Base-by-base conservation (phyloP, 2,329 filamentous ascomycete genomes). In the Rhynchosporium graminicola region DNA sequence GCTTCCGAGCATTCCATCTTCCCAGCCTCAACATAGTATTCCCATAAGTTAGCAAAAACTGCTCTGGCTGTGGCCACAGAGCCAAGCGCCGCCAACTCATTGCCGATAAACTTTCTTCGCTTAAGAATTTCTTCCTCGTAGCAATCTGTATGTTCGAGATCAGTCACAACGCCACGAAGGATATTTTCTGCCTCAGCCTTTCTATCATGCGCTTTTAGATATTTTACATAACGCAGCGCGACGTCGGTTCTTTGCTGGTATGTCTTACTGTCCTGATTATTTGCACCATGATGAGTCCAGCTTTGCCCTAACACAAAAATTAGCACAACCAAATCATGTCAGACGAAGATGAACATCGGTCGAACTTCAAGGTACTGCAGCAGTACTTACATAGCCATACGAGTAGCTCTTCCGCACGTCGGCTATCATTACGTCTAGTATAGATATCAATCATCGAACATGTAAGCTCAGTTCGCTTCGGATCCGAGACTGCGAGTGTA, bases 381-480 rank as follows among this genome's bases (percentile, higher is more conserved):
- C 12, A 15, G 12, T 43, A 43, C 42, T 43, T 43, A 43, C 42
- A 43, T 10, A 68, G 43, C 29, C 40, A 52, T 12, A 68, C 50
- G 43, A 67, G 55, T 28, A 65, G 26, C 51, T 69, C 67, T 51
- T 69, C 67, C 1, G 62, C 45, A 13, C 58, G 60, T n/a, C 33
- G 26, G 28, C 20, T 46, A 15, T 68, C 63, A 33, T 68, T 68
- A 20, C 62, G 61, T 31, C 64, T 62, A 12, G 64, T 63, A 43
- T 60, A 67, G 33, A 42, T 59, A 6, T 67, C 63, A 46, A 68
- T 64, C 66, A 67, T 67, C 3, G 61, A 59, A 63, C 65, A 68
- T n/a, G 65, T 60, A 15, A 67, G 57, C 20, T 43, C 40, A 20
- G 63, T 40, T 13, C 65, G 65, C 38, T 63, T 67, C 33, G 52